phyloP scores from a whole-genome alignment of 2,329 filamentous ascomycete genomes.

The Ilyonectria sp. region DNA sequence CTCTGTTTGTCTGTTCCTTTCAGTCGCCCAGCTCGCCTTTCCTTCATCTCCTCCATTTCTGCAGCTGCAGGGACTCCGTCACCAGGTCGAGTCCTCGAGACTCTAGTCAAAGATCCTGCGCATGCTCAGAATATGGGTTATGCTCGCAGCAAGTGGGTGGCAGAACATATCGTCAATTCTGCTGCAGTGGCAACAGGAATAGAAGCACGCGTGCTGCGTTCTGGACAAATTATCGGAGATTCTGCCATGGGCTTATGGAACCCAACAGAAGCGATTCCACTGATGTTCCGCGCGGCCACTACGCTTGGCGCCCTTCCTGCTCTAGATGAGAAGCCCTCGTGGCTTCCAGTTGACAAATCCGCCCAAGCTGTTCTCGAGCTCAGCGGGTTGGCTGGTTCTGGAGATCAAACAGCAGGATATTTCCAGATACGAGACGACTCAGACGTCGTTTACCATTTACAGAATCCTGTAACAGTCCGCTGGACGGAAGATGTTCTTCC shows the following conservation, averaged over 20 bases:
- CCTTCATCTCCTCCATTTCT: slow-evolving; percentile 62
- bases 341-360: slow-evolving; percentile 57
- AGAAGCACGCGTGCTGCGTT: slow-evolving; percentile 55
- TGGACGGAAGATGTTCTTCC: slow-evolving; percentile 70
- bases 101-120: slow-evolving; percentile 50
- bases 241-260: slow-evolving; percentile 64
- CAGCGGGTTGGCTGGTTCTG: slow-evolving; percentile 35
- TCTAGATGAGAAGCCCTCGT: slow-evolving; percentile 56
- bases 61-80: slow-evolving; percentile 57
- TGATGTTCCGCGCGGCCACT: slow-evolving; percentile 63
- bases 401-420: slow-evolving; percentile 27
- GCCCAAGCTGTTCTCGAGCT: slow-evolving; percentile 55
- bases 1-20: slow-evolving; percentile 55
- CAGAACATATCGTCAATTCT: slow-evolving; percentile 59
- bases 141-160: slow-evolving; percentile 64
- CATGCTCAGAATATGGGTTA: slow-evolving; percentile 67
- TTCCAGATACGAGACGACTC: slow-evolving; percentile 31
- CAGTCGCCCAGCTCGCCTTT: slow-evolving; percentile 54
- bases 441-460: slow-evolving; percentile 64
- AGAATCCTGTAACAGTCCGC: slow-evolving; percentile 64
- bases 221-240: slow-evolving; percentile 65
- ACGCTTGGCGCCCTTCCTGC: slow-evolving; percentile 62
- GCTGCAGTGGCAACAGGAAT: slow-evolving; percentile 51
- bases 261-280: slow-evolving; percentile 63
- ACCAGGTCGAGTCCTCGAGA: slow-evolving; percentile 55